Evolutionary conservation across 225 moss, liverwort and hornwort species (phyloP).

Genomic region (Pseudisothecium myosuroides): DNA sequence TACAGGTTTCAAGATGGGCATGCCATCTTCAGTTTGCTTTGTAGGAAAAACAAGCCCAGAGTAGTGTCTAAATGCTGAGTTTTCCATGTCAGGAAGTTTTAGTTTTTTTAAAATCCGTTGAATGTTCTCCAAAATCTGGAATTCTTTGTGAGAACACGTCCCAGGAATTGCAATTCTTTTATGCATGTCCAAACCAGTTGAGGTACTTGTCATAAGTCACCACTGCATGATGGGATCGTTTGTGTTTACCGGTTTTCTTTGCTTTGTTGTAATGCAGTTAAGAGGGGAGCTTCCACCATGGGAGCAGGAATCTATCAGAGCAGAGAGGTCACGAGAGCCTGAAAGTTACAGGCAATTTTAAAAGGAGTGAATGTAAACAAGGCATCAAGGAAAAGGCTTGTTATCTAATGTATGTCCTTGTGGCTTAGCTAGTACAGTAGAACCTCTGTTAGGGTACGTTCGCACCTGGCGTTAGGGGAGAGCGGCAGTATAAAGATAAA

Average conservation of each 20-base stretch:
- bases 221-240: neutral
- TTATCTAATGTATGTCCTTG: neutral
- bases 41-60: neutral
- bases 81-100: neutral
- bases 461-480: no score
- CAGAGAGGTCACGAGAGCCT: conserved; percentile 13
- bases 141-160: no score
- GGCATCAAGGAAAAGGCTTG: neutral
- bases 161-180: neutral
- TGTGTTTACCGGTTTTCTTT: neutral
- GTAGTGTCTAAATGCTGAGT: neutral
- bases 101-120: neutral
- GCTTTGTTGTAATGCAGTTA: neutral
- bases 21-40: neutral
- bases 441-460: no score
- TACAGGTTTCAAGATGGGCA: neutral
- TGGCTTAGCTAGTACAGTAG: neutral
- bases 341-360: conserved; percentile 20
- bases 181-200: neutral
- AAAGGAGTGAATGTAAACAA: neutral
- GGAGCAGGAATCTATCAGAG: conserved; percentile 9
- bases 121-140: neutral
- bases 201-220: neutral
- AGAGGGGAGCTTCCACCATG: conserved; percentile 29
- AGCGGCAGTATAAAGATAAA: no score